Base-by-base conservation (phyloP, 2,329 filamentous ascomycete genomes). In the Aspergillus jensenii region DNA sequence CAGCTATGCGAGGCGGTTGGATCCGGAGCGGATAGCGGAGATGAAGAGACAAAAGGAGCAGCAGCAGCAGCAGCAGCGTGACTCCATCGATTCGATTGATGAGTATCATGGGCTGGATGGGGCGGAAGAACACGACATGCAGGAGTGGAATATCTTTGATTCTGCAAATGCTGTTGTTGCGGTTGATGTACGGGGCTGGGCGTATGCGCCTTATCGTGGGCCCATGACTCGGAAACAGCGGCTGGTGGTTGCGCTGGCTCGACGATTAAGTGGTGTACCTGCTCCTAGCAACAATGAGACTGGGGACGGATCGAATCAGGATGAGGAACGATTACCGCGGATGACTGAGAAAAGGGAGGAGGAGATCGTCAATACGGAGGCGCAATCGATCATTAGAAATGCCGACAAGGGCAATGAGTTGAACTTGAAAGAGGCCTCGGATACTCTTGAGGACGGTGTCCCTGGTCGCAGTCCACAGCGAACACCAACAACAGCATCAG, bases 141-240 rank as follows among this genome's bases (percentile, higher is more conserved):
- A 85, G 55, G 87, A 93, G 68, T 96, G 90, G 90, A 86, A 93
- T 57, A 84, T 84, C 60, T 84, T 88, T 53, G 90, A 96, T 71
- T 88, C 93, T 59, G 87, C 92, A 67, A 90, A 89, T 71, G 91
- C 93, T 0, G 81, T 97, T 4, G 90, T 97, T 1, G 93, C 98
- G 70, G 91, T 98, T 6, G 93, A 99, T 72, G 91, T 99, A 23
- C 84, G 93, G 65, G 95, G 95, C 14, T 99, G 96, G 95, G 85
- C 98, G 52, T 99, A 96, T 74, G 86, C 87, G 40, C 93, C 93
- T 17, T 90, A 93, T 68, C 84, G 83, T 64, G 92, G 91, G 0
- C 92, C 91, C 4, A 87, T 97, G 84, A 93, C 86, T 25, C 84
- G 93, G 65, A 91, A 91, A 68, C 96, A 97, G 68, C 85, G 95